phyloP scores from a whole-genome alignment of 129 eudicot genomes.

The Gnaphalium uliginosum region DNA sequence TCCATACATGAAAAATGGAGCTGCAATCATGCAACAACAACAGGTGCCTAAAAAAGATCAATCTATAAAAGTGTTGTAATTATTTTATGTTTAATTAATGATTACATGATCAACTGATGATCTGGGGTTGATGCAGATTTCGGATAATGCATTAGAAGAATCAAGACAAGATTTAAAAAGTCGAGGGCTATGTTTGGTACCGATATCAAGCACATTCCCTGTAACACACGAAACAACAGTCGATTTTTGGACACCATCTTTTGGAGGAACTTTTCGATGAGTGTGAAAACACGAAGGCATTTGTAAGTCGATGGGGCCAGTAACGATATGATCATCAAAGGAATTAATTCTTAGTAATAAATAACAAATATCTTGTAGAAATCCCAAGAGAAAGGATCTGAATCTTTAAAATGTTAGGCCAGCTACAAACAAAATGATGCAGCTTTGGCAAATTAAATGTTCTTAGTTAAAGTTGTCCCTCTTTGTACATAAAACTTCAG shows the following conservation, averaged over 20 bases:
- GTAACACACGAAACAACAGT: constrained; percentile 79
- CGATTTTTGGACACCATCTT: constrained; percentile 97
- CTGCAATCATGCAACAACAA: constrained; percentile 61
- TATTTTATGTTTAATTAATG: not conserved
- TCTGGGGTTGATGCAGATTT: constrained; percentile 35
- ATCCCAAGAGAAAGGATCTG: constrained; percentile 35
- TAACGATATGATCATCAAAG: constrained; percentile 23
- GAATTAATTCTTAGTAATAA: constrained; percentile 40
- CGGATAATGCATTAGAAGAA: constrained; percentile 55
- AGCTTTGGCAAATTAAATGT: constrained; percentile 54
- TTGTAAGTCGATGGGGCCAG: constrained; percentile 35
- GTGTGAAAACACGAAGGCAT: constrained; percentile 32
- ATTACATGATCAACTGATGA: not conserved
- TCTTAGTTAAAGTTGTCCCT: constrained; percentile 42
- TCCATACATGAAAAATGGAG: constrained; percentile 93
- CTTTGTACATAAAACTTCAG: constrained; percentile 40
- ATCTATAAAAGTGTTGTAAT: not conserved
- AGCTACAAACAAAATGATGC: constrained; percentile 60
- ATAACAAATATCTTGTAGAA: constrained; percentile 26
- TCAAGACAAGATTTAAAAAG: constrained; percentile 69
- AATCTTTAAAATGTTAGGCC: constrained; percentile 50
- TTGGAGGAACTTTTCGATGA: constrained; percentile 86
- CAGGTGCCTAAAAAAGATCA: constrained; percentile 41
- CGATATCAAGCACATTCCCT: constrained; percentile 89
- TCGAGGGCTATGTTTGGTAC: constrained; percentile 90